Conservation (phyloP, 1,139 yeast genomes). For the Yamadazyma sp. region DNA sequence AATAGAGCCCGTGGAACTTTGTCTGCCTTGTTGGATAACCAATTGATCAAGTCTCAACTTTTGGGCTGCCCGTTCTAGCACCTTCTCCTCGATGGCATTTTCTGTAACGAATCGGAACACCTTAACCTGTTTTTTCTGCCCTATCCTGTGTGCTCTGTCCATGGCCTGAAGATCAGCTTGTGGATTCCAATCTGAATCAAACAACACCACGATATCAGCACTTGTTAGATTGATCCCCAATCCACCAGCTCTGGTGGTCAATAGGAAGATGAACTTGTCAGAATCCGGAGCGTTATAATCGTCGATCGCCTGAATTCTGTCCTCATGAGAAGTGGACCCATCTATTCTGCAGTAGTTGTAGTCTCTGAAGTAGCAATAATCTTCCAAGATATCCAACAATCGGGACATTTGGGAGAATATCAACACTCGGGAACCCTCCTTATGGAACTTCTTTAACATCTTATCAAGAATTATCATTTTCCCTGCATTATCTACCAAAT, state of each 20-base stretch:
- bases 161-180: conserved; percentile 98
- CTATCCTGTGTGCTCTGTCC: conserved; percentile 99
- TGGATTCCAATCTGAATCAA: conserved; percentile 98
- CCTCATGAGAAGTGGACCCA: conserved; percentile 93
- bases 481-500: conserved; percentile 81
- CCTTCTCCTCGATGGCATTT: conserved; percentile 95
- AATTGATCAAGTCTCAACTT: conserved; percentile 88
- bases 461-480: conserved; percentile 89
- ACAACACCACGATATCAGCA: conserved; percentile 87
- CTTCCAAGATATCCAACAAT: conserved; percentile 86
- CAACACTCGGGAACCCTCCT: conserved; percentile 83
- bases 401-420: conserved; percentile 96
- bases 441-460: conserved; percentile 66
- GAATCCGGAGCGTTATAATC: conserved; percentile 84
- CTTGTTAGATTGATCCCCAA: conserved; percentile 90
- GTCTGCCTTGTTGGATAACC: conserved; percentile 92
- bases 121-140: conserved; percentile 93
- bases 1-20: conserved; percentile 36
- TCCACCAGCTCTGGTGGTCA: conserved; percentile 99
- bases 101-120: conserved; percentile 93
- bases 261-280: conserved; percentile 76
- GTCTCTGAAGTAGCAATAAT: conserved; percentile 82
- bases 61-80: conserved; percentile 93
- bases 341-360: conserved; percentile 91
- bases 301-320: conserved; percentile 88